A percentile compares a stretch with the other conserved stretches of the same genome.
Evolutionary conservation across 352 stramenopile genomes (phyloP).

Genomic region (Thalassiosira mediterranea): DNA sequence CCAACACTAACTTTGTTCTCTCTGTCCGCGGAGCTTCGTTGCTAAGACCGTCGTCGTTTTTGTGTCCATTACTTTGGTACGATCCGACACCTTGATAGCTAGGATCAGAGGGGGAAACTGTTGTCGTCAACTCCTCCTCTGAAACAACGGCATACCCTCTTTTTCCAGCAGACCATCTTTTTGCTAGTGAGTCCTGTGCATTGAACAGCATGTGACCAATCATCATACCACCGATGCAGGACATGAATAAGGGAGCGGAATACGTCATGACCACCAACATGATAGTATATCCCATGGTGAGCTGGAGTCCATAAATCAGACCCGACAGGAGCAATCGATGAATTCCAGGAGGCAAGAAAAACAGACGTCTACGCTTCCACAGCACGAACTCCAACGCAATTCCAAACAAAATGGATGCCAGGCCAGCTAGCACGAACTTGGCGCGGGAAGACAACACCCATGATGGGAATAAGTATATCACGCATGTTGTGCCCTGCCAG

Average conservation of each 20-base stretch:
- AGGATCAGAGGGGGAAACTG: too few species aligned
- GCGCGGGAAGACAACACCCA: slow-evolving; percentile 65
- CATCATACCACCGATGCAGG: slow-evolving; percentile 62
- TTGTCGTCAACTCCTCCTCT: too few species aligned
- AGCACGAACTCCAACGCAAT: slow-evolving; percentile 70
- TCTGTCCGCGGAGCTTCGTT: slow-evolving; percentile 8
- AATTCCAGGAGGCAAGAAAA: slow-evolving; percentile 38
- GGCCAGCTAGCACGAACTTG: slow-evolving; percentile 56
- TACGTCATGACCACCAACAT: slow-evolving; percentile 84
- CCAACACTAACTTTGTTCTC: slow-evolving; percentile 27
- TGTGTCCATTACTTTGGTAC: too few species aligned
- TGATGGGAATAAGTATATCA: slow-evolving; percentile 72
- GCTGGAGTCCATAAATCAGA: slow-evolving; percentile 71
- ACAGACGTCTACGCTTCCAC: slow-evolving; percentile 54
- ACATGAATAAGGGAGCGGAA: slow-evolving; percentile 67
- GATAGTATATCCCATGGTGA: slow-evolving; percentile 75
- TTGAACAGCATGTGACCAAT: slow-evolving; percentile 78
- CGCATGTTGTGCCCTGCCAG: slow-evolving; percentile 71
- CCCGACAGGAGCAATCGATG: slow-evolving; percentile 53
- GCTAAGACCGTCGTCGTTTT: too few species aligned
- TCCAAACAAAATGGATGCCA: slow-evolving; percentile 72
- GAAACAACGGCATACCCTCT: too few species aligned
- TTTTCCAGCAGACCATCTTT: neutral
- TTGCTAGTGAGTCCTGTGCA: slow-evolving; percentile 51
- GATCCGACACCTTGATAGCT: too few species aligned